Base-by-base conservation (phyloP, 495 filamentous ascomycete genomes). In the Neurospora sp. region DNA sequence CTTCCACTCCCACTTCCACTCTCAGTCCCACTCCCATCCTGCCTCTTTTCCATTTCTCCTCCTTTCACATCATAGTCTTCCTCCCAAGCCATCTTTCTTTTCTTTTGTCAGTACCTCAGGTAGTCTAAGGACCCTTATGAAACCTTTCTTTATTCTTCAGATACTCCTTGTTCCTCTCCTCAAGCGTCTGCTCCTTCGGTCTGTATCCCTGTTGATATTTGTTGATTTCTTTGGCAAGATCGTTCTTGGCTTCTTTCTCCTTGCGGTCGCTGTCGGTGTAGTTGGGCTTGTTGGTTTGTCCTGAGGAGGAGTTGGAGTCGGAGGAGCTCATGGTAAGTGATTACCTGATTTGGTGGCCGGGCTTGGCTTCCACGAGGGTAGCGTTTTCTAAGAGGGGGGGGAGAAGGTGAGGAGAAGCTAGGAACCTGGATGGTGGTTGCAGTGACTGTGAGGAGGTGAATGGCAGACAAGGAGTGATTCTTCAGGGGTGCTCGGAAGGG, bases 201-300 rank as follows among this genome's bases (percentile, higher is more conserved):
- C 40, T 11, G 40, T 41, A 6, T 0, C 40, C 40, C 40, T 41
- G 39, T 2, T 42, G 40, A 42, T 42, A 16, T 5, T 5, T 42
- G 5, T 42, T 16, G 40, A 42, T 16, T 42, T 42, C 40, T 14
- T 42, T 18, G 40, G 40, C 1, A 0, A 42, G 1, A 1, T 16
- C 40, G 14, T 42, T 42, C 41, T 42, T 42, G 16, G 18, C 16
- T 18, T 42, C 16, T 18, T 42, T 16, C 16, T 42, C 41, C 5
- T 42, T 42, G 41, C 41, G 41, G 59, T 44, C 8, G 70, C 46
- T 27, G 16, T 39, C 5, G 62, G 39, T 31, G 23, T 41, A 20
- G 40, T 70, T 46, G 69, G 39, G 31, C 27, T 20, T 35, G 66
- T 12, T 70, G 73, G 69, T 48, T 72, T 76, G 20, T 74, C 70